Evolutionary conservation across 2,329 filamentous ascomycete species (phyloP).

Genomic region (Penicillium sp.): DNA sequence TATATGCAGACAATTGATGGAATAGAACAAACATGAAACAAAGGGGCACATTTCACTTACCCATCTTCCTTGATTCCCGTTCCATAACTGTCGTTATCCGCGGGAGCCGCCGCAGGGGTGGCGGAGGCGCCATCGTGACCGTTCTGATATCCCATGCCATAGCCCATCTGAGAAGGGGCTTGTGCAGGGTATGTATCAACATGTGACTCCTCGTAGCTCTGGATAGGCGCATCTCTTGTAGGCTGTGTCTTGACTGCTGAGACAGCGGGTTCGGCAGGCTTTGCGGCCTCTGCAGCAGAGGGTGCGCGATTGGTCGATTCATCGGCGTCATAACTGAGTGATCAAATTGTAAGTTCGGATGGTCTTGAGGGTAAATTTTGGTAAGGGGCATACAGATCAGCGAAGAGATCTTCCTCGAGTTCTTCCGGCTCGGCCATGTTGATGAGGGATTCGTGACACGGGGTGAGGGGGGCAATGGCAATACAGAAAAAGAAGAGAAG

Average conservation of each 20-base stretch:
- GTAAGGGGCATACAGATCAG: slow-evolving; percentile 68
- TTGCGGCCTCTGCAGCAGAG: slow-evolving; percentile 36
- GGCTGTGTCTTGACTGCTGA: slow-evolving; percentile 29
- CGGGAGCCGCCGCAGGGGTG: slow-evolving; percentile 17
- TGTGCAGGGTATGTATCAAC: slow-evolving; percentile 21
- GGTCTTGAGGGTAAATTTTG: background rate
- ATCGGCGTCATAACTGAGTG: slow-evolving; percentile 62
- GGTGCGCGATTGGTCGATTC: slow-evolving; percentile 45
- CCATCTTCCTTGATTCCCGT: slow-evolving; percentile 77
- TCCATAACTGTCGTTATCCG: slow-evolving; percentile 35
- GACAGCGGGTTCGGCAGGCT: slow-evolving; percentile 31
- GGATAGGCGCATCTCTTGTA: slow-evolving; percentile 32
- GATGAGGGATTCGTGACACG: slow-evolving; percentile 11
- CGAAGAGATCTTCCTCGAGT: slow-evolving; percentile 90
- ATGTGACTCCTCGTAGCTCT: slow-evolving; percentile 32
- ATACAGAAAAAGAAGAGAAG: background rate
- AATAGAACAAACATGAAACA: slow-evolving; percentile 17
- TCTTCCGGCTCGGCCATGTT: slow-evolving; percentile 76
- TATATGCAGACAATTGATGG: slow-evolving; percentile 6
- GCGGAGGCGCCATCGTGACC: slow-evolving; percentile 25
- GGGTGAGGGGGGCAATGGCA: slow-evolving; percentile 1
- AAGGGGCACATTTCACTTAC: slow-evolving; percentile 57
- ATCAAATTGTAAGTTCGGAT: slow-evolving; percentile 7
- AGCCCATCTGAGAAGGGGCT: slow-evolving; percentile 21
- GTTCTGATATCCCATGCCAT: slow-evolving; percentile 26